Evolutionary conservation across 352 stramenopile species (phyloP).

Genomic region (Globisporangium spiculum): DNA sequence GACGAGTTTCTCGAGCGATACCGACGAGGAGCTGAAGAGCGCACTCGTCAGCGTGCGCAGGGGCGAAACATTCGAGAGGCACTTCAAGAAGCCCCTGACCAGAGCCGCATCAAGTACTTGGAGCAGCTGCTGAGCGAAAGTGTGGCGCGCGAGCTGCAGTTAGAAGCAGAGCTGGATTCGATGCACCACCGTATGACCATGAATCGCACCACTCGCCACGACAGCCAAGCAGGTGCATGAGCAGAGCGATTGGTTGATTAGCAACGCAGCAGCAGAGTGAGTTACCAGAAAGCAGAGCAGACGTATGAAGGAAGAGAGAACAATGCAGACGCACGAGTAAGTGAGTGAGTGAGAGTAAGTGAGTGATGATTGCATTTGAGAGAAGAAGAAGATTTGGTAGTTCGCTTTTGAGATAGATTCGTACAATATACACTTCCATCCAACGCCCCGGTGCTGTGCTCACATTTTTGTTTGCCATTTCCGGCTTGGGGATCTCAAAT

Average conservation of each 20-base stretch:
- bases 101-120: slow-evolving; percentile 86
- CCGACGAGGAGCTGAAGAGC: slow-evolving; percentile 59
- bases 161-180: slow-evolving; percentile 77
- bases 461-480: background rate
- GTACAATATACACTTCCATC: slow-evolving; percentile 16
- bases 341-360: slow-evolving; percentile 1
- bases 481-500: background rate
- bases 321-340: background rate
- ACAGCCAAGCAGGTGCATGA: slow-evolving; percentile 15
- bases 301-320: slow-evolving; percentile 1
- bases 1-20: slow-evolving; percentile 54
- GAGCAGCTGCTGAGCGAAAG: slow-evolving; percentile 83
- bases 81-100: slow-evolving; percentile 67
- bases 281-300: background rate
- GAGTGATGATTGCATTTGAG: slow-evolving; percentile 12
- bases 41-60: slow-evolving; percentile 74
- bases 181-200: slow-evolving; percentile 43
- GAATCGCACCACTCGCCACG: slow-evolving; percentile 16
- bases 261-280: background rate
- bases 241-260: slow-evolving; percentile 18
- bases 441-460: background rate
- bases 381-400: slow-evolving; percentile 8
- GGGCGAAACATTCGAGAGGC: slow-evolving; percentile 76
- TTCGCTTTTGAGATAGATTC: slow-evolving; percentile 15
- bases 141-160: slow-evolving; percentile 76